These are phyloP conservation scores for Boletus edulis DNA, from an alignment of 768 basidiomycete species.

Conservation along the genomic window DNA sequence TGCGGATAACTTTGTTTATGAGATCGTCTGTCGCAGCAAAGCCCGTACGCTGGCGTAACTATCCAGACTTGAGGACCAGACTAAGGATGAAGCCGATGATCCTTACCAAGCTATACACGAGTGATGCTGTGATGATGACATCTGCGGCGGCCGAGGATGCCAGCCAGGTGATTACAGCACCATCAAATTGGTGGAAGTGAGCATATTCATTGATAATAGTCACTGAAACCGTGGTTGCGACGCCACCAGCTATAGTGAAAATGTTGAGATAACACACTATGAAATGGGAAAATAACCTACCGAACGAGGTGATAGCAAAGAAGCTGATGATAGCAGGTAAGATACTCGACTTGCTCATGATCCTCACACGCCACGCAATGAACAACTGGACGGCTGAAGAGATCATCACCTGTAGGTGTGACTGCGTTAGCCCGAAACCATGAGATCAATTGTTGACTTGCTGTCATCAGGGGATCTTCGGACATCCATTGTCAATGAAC, in stretches of 20 bases:
- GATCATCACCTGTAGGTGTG: constrained; percentile 39
- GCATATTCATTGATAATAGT: constrained; percentile 33
- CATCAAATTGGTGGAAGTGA: constrained; percentile 36
- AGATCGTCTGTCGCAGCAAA: constrained; percentile 37
- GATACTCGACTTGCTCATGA: constrained; percentile 31
- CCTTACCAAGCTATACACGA: constrained; percentile 44
- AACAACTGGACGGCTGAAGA: constrained; percentile 45
- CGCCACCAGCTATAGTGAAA: constrained; percentile 30
- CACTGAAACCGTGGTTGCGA: constrained; percentile 35
- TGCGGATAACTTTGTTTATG: constrained; percentile 42
- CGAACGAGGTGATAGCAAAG: constrained; percentile 9
- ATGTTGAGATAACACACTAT: not conserved
- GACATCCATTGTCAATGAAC: not conserved
- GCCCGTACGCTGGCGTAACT: constrained; percentile 44
- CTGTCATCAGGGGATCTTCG: constrained; percentile 47
- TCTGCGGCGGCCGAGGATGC: constrained; percentile 41
- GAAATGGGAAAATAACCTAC: not conserved
- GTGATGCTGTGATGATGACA: constrained; percentile 39
- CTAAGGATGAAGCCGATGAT: not conserved
- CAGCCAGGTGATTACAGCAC: constrained; percentile 41
- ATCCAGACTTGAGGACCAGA: not conserved
- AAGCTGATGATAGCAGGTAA: constrained; percentile 25
- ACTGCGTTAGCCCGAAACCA: not conserved
- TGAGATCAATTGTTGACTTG: constrained; percentile 12
- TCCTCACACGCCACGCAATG: constrained; percentile 43